phyloP scores from a whole-genome alignment of 495 filamentous ascomycete genomes.

The Tuber umbilicatum region DNA sequence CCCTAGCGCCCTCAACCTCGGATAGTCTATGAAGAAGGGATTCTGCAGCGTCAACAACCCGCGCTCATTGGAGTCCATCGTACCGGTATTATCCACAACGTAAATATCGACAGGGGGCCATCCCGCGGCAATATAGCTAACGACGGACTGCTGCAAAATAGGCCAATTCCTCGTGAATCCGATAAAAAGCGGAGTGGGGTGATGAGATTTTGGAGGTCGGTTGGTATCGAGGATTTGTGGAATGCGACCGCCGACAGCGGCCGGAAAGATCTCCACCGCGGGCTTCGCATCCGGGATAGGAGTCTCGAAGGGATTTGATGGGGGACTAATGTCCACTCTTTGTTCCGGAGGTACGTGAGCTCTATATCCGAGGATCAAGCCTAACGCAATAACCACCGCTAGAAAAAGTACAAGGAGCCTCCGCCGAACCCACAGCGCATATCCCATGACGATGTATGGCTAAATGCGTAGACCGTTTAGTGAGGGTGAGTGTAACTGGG shows the following conservation, averaged over 20 bases:
- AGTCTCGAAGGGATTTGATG: neutral
- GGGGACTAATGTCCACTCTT: neutral
- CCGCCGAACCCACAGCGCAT: neutral
- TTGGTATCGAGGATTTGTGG: conserved; percentile 14
- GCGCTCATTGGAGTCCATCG: conserved; percentile 51
- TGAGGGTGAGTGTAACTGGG: neutral
- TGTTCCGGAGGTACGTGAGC: neutral
- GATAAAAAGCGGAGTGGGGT: conserved; percentile 52
- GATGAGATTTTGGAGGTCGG: conserved; percentile 11
- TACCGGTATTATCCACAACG: conserved; percentile 59
- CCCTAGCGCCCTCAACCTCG: conserved; percentile 49
- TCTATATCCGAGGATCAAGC: neutral
- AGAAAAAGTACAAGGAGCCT: neutral
- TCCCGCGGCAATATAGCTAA: conserved; percentile 56
- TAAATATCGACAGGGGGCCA: conserved; percentile 58
- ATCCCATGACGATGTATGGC: neutral
- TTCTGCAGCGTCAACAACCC: conserved; percentile 54
- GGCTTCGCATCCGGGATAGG: conserved; percentile 1
- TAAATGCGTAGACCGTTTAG: neutral
- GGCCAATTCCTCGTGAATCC: conserved; percentile 58
- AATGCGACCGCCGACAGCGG: conserved; percentile 4
- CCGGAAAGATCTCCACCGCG: conserved; percentile 10
- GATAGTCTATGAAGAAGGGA: conserved; percentile 58
- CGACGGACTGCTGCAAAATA: conserved; percentile 54
- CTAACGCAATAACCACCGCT: neutral